Percentiles rank a stretch among this genome's conserved stretches.
Evolutionary conservation across 371 early-diverging fungal genomes (phyloP).

Genomic region (Mortierella sp.): DNA sequence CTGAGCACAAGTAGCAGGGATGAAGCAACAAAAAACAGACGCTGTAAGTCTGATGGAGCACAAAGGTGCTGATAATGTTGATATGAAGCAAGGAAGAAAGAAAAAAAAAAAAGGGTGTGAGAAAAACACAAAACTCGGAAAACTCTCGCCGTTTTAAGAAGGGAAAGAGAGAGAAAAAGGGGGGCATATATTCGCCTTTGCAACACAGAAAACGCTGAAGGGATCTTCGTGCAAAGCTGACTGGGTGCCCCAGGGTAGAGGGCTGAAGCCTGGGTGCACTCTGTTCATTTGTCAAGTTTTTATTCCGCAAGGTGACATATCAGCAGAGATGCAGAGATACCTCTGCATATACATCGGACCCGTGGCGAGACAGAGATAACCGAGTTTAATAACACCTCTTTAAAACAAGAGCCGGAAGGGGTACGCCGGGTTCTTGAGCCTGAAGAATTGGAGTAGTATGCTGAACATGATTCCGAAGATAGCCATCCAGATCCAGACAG

Average conservation of each 20-base stretch:
- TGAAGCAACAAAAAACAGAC: not conserved
- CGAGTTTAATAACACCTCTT: not conserved
- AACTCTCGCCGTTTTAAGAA: not conserved
- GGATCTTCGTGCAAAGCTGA: too few relatives aligned
- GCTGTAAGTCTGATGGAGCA: too few relatives aligned
- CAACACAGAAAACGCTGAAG: too few relatives aligned
- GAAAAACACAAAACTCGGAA: slow-evolving; percentile 6
- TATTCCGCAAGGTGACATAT: not conserved
- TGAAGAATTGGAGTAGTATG: slow-evolving; percentile 70
- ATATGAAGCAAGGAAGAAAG: too few relatives aligned
- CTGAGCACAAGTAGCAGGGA: not conserved
- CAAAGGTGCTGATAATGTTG: not conserved
- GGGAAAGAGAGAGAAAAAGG: too few relatives aligned
- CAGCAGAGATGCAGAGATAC: too few relatives aligned
- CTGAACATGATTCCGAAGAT: slow-evolving; percentile 71
- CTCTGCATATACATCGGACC: too few relatives aligned
- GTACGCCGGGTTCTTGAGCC: slow-evolving; percentile 78
- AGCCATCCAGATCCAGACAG: slow-evolving; percentile 62
- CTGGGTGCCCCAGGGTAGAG: too few relatives aligned
- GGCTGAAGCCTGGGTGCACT: too few relatives aligned
- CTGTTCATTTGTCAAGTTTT: not conserved
- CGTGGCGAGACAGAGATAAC: not conserved
- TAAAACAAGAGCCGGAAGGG: slow-evolving; percentile 74
- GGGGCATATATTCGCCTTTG: not conserved
- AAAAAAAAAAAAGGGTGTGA: slow-evolving; percentile 2